These are phyloP conservation scores for Oenanthe sinensis DNA, from an alignment of 129 eudicot species.

Conservation along the genomic window DNA sequence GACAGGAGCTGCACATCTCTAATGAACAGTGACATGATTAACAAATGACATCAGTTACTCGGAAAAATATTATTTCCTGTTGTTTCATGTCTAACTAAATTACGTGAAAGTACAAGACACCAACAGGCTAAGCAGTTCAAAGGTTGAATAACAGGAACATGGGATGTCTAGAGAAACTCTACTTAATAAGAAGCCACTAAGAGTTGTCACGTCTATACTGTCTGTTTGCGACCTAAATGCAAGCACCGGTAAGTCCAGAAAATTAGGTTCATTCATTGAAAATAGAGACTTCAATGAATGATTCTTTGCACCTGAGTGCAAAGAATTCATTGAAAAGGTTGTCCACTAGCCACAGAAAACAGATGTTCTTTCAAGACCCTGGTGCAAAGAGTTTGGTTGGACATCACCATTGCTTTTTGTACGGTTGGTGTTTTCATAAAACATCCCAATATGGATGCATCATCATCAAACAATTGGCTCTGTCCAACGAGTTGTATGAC, in stretches of 20 bases:
- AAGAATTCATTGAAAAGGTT: no score
- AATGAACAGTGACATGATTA: neutral
- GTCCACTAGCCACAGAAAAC: neutral
- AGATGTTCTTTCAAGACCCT: neutral
- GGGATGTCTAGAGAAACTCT: neutral
- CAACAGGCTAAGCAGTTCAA: neutral
- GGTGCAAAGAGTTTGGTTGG: neutral
- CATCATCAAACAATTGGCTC: neutral
- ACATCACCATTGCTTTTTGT: neutral
- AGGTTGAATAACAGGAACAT: neutral
- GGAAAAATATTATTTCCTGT: neutral
- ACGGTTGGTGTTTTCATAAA: neutral
- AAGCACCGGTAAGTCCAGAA: neutral
- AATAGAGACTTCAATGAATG: no score
- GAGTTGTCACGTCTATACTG: neutral
- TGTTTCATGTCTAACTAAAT: neutral
- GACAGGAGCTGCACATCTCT: neutral
- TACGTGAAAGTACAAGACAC: neutral
- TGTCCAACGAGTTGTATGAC: neutral
- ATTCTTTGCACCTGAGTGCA: no score
- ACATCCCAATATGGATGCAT: neutral
- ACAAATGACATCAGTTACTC: neutral
- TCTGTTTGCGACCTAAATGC: neutral
- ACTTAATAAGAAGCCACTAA: neutral
- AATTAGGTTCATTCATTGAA: neutral